Conservation (phyloP, 164 flowering plant species). For the Vitis labrusca region DNA sequence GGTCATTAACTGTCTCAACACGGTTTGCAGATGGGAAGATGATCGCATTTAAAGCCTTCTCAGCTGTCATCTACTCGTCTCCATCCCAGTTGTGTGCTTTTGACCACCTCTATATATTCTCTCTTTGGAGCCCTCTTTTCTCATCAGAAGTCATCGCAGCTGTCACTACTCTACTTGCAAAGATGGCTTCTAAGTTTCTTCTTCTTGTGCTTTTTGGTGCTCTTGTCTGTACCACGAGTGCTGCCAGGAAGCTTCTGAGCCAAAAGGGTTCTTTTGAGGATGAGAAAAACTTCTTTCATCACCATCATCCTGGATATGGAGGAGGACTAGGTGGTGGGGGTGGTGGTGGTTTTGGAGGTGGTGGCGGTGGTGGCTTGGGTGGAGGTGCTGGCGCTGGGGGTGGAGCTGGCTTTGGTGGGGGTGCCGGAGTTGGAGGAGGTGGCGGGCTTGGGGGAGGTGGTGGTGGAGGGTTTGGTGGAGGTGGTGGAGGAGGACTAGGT, state of each 20-base stretch:
- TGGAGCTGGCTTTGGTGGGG: constrained; percentile 10
- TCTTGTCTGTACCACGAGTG: constrained; percentile 23
- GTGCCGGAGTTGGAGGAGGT: background rate
- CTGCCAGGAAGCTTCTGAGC: constrained; percentile 26
- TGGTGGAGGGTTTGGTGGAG: too few relatives aligned
- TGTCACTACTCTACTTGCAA: background rate
- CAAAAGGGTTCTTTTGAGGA: constrained; percentile 22
- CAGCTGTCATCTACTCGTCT: constrained; percentile 3
- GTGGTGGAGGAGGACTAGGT: too few relatives aligned
- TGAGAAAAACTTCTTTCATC: constrained; percentile 21
- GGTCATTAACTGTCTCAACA: constrained; percentile 10
- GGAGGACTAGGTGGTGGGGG: constrained; percentile 11
- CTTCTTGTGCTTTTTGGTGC: constrained; percentile 32
- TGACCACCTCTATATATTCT: constrained; percentile 7
- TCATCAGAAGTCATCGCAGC: constrained; percentile 9
- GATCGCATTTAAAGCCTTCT: constrained; percentile 4
- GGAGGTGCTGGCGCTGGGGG: constrained; percentile 6
- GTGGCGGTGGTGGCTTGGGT: constrained; percentile 13
- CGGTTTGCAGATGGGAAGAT: constrained; percentile 17
- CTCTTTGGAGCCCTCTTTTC: background rate
- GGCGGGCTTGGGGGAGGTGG: too few relatives aligned
- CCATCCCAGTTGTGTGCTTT: too few relatives aligned
- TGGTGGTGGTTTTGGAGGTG: too few relatives aligned
- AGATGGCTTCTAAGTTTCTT: constrained; percentile 26
- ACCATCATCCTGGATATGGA: constrained; percentile 3